Base-by-base conservation (phyloP, 2,329 filamentous ascomycete species). In the Cryphonectria radicalis region DNA sequence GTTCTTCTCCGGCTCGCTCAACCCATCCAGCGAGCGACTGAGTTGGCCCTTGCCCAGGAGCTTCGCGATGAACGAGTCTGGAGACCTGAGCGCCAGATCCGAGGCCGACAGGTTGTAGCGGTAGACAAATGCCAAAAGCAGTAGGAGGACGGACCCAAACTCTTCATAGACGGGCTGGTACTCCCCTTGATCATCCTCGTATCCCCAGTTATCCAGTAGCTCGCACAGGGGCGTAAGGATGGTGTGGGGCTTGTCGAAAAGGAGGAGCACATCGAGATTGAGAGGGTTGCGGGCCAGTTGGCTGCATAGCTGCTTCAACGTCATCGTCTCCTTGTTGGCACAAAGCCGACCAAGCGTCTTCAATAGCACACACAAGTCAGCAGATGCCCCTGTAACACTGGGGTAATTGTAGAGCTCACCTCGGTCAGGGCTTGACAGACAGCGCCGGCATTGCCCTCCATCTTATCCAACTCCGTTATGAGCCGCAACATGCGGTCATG, bases 361-460 rank as follows among this genome's bases (percentile, higher is more conserved):
- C 40, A 14, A 25, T 6, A 13, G 19, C n/a, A 40, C 17, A 28
- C 2, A 32, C 11, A 17, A 28, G 25, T 64, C 28, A 72, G 70
- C 50, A 13, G 42, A 43, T 5, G 46, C 1, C 46, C 72, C 70
- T 4, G 13, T n/a, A 10, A 46, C 7, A 32, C 13, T n/a, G 22
- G 13, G 35, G 25, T 0, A n/a, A 13, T 28, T 25, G 7, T 17
- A 13, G 37, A 37, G 78, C 84, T 76, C 79, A 91, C 91, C 83
- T 93, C 92, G 55, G 90, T 88, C 62, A 95, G 84, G 3, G 94
- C 95, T 72, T 91, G 90, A 66, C 92, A 92, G 25, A 97, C 93
- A 2, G 94, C 93, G 2, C 93, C 94, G 2, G 93, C 93, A 79
- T 98, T 98, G 1, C 95, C 95, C 77, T 97, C 93, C 87, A 96